Conservation (phyloP, 257 asterid species). For the Rehmannia glutinosa region DNA sequence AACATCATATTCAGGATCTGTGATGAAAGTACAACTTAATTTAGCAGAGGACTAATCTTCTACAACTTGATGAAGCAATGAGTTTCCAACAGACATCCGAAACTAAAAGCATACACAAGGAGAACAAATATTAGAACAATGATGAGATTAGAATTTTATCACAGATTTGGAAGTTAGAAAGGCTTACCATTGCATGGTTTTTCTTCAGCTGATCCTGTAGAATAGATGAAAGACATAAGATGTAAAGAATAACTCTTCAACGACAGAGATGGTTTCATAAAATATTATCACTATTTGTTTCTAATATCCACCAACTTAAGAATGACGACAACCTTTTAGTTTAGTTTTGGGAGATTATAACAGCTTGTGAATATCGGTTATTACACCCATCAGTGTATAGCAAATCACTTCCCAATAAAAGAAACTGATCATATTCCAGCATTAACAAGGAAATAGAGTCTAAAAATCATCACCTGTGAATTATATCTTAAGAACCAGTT, state of each 20-base stretch:
- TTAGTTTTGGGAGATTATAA: slow-evolving; percentile 1
- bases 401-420: not conserved
- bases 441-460: slow-evolving; percentile 8
- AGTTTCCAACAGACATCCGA: slow-evolving; percentile 23
- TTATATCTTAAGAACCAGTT: slow-evolving; percentile 1
- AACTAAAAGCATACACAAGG: slow-evolving; percentile 17
- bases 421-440: not conserved
- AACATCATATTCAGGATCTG: slow-evolving; percentile 48
- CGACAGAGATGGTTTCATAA: not conserved
- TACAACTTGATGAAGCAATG: slow-evolving; percentile 27
- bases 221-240: slow-evolving; percentile 22
- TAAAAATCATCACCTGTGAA: slow-evolving; percentile 5
- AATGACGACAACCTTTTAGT: not conserved
- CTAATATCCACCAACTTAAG: not conserved
- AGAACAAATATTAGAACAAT: slow-evolving; percentile 6
- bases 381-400: not conserved
- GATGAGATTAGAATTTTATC: not conserved
- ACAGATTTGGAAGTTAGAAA: slow-evolving; percentile 16
- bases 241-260: slow-evolving; percentile 9
- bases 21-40: slow-evolving; percentile 30
- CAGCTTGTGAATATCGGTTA: not conserved
- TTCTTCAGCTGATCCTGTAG: slow-evolving; percentile 44
- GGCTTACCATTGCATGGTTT: slow-evolving; percentile 38
- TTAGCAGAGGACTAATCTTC: slow-evolving; percentile 23
- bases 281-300: not conserved